Conservation (phyloP, 2,329 filamentous ascomycete species). For the Ceratocystis variospora region DNA sequence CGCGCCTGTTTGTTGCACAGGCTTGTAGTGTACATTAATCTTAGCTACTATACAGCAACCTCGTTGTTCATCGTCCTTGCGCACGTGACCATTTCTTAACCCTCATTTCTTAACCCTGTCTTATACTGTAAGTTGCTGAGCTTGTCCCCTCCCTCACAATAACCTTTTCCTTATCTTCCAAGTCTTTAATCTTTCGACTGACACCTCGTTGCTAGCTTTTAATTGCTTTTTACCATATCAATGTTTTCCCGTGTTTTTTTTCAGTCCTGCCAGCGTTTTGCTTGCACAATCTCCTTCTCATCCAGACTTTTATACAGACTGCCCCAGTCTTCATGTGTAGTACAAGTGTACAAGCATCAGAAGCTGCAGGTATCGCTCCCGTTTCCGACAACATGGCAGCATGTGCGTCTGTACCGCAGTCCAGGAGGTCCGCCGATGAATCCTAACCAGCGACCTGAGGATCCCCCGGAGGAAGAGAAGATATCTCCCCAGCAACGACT, state of each 20-base stretch:
- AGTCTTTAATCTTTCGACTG: no score
- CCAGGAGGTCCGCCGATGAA: slow-evolving; percentile 15
- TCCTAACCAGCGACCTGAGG: slow-evolving; percentile 14
- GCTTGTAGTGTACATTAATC: no score
- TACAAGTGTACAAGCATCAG: not conserved
- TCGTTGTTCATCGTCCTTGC: no score
- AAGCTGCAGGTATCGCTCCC: no score
- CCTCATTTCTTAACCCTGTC: no score
- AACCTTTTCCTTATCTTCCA: no score
- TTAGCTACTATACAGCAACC: no score
- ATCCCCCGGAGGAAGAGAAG: slow-evolving; percentile 11
- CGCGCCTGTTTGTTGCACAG: no score
- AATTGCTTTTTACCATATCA: not conserved
- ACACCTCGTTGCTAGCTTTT: no score
- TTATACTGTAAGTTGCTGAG: no score
- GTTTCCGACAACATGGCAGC: not conserved
- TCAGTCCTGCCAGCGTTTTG: not conserved
- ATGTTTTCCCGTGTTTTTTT: not conserved
- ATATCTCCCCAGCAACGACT: slow-evolving; percentile 10
- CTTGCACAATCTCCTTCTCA: not conserved
- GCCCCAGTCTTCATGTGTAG: not conserved
- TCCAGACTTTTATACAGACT: not conserved
- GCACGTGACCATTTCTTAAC: no score
- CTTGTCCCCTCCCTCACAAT: no score
- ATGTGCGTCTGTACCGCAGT: slow-evolving; percentile 9